phyloP scores from a whole-genome alignment of 2,329 filamentous ascomycete genomes.

The Neophaeococcomyces aloes region DNA sequence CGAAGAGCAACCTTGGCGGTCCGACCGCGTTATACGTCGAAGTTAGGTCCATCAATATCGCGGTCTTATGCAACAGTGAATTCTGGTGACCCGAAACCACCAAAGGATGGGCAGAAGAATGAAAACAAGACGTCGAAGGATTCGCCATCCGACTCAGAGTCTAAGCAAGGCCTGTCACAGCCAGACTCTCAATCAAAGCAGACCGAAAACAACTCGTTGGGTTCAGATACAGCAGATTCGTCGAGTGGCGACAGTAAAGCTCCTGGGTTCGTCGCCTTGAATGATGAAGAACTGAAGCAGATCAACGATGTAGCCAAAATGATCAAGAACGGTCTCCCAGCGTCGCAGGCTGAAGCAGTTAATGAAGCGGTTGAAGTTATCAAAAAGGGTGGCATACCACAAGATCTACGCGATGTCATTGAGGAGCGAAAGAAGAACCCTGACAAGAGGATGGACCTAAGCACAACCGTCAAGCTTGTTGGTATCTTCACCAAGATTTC shows the following conservation, averaged over 20 bases:
- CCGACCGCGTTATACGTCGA: constrained; percentile 29
- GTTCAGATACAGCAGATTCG: constrained; percentile 28
- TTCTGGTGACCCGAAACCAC: constrained; percentile 34
- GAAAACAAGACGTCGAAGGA: constrained; percentile 22
- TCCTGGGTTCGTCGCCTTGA: constrained; percentile 37
- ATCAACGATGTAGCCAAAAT: constrained; percentile 48
- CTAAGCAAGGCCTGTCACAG: constrained; percentile 23
- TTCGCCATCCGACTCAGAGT: background rate
- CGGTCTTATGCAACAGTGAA: constrained; percentile 37
- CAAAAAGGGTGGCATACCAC: constrained; percentile 58
- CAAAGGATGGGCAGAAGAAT: constrained; percentile 19
- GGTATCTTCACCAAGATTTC: constrained; percentile 47
- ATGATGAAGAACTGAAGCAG: constrained; percentile 45
- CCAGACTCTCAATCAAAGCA: constrained; percentile 30
- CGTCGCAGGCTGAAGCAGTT: constrained; percentile 50
- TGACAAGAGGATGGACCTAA: constrained; percentile 39
- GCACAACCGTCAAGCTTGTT: constrained; percentile 51
- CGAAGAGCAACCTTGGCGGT: constrained; percentile 30
- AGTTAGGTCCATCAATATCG: constrained; percentile 27
- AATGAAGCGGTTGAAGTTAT: constrained; percentile 52
- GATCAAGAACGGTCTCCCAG: constrained; percentile 50
- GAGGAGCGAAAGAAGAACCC: constrained; percentile 39
- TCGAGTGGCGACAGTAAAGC: constrained; percentile 24
- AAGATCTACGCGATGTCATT: constrained; percentile 55
- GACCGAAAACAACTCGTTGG: constrained; percentile 34